Percentiles rank a stretch among this genome's conserved stretches.
phyloP scores from a whole-genome alignment of 2,329 filamentous ascomycete genomes.

The Aspergillus ruber region DNA sequence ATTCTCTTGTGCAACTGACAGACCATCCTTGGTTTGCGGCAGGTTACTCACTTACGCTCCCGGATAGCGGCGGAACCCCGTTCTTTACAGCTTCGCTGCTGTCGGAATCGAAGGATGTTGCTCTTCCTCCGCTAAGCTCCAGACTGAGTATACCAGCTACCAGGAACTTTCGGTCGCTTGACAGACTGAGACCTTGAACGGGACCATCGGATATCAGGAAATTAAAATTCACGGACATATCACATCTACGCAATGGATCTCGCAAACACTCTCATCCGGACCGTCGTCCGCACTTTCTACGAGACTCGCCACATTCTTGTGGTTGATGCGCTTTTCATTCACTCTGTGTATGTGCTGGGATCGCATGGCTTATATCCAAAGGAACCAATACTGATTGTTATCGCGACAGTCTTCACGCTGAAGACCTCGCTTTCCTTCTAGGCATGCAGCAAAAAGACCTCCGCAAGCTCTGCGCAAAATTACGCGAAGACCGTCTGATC shows the following conservation, averaged over 20 bases:
- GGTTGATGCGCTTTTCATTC: constrained; percentile 70
- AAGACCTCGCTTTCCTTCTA: constrained; percentile 80
- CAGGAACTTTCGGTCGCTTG: neutral
- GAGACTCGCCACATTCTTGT: constrained; percentile 76
- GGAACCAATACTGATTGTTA: constrained; percentile 1
- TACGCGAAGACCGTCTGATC: constrained; percentile 81
- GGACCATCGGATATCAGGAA: no score
- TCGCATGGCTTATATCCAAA: neutral
- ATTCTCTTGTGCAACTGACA: neutral
- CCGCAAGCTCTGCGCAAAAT: constrained; percentile 76
- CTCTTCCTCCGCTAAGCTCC: constrained; percentile 1
- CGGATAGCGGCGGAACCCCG: neutral
- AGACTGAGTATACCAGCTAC: neutral
- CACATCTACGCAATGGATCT: constrained; percentile 49
- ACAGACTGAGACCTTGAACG: neutral
- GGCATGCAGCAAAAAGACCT: constrained; percentile 87
- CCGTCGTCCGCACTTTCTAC: constrained; percentile 79
- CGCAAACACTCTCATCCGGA: constrained; percentile 74
- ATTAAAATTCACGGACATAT: neutral
- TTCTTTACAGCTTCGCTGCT: neutral
- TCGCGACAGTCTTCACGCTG: constrained; percentile 62
- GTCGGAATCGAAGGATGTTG: constrained; percentile 2
- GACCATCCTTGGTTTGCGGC: neutral
- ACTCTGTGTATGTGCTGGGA: constrained; percentile 54
- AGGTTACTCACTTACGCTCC: neutral